Evolutionary conservation across 257 asterid genomes (phyloP).

Genomic region (Misopates orontium): DNA sequence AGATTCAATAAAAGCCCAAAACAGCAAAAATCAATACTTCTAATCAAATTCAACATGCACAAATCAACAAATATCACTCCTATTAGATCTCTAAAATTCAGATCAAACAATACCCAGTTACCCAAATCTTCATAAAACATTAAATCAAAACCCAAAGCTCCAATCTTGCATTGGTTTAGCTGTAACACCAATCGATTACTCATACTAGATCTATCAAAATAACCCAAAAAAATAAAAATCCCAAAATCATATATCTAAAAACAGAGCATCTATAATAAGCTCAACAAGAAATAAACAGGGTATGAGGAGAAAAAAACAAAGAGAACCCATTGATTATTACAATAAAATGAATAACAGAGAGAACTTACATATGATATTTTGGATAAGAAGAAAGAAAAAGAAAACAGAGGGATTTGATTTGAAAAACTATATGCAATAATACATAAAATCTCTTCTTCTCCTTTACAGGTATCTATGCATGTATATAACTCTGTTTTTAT

Average conservation of each 20-base stretch:
- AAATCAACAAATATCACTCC: constrained; percentile 19
- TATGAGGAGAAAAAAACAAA: background rate
- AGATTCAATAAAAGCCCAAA: constrained; percentile 36
- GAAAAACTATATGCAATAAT: constrained; percentile 17
- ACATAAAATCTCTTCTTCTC: constrained; percentile 14
- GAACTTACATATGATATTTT: constrained; percentile 56
- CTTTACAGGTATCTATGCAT: constrained; percentile 48
- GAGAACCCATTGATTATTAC: constrained; percentile 7
- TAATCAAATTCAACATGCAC: constrained; percentile 40
- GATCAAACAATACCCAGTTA: constrained; percentile 43
- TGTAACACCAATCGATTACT: constrained; percentile 19
- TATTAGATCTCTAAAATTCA: constrained; percentile 53
- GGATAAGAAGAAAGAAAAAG: constrained; percentile 47
- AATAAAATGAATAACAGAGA: constrained; percentile 25
- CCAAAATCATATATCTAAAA: constrained; percentile 15
- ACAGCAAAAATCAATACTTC: constrained; percentile 27
- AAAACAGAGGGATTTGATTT: constrained; percentile 35
- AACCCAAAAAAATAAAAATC: constrained; percentile 12
- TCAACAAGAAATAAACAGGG: constrained; percentile 3
- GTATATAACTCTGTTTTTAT: constrained; percentile 28
- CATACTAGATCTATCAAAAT: constrained; percentile 27
- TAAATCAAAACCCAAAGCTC: constrained; percentile 32
- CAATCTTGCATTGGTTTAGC: constrained; percentile 38
- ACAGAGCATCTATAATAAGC: constrained; percentile 4
- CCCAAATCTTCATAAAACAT: constrained; percentile 25